Percentiles rank a stretch among this genome's conserved stretches.
These are phyloP conservation scores for Saitozyma podzolica DNA, from an alignment of 768 basidiomycete genomes.

Conservation along the genomic window DNA sequence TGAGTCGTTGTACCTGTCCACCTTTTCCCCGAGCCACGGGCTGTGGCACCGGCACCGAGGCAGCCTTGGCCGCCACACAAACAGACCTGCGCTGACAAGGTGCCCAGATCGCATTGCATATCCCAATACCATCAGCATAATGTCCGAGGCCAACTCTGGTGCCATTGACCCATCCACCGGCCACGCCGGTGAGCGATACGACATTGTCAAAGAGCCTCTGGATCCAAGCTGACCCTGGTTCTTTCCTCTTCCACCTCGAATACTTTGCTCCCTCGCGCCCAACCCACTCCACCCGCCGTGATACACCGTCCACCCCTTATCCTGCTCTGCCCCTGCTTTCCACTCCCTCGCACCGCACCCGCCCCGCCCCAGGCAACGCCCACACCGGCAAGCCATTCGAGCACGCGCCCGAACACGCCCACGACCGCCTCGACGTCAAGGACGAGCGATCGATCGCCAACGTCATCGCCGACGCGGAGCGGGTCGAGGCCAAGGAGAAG, in stretches of 20 bases:
- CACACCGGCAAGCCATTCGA: conserved; percentile 43
- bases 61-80: too few species aligned
- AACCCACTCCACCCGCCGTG: neutral
- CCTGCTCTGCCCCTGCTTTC: neutral
- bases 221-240: neutral
- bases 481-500: conserved; percentile 18
- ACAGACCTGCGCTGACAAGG: too few species aligned
- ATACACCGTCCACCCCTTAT: neutral
- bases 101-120: too few species aligned
- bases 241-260: neutral
- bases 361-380: conserved; percentile 38
- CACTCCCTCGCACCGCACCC: neutral
- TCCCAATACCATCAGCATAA: neutral
- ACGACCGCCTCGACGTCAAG: conserved; percentile 40
- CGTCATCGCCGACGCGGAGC: conserved; percentile 36
- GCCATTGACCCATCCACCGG: conserved; percentile 46
- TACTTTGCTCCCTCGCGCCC: neutral
- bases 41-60: too few species aligned
- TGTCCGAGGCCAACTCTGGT: conserved; percentile 29
- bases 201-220: neutral
- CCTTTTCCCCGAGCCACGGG: too few species aligned
- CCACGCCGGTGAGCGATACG: conserved; percentile 19
- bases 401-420: conserved; percentile 35
- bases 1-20: too few species aligned
- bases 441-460: neutral